Conservation (phyloP, 345 rosid species). For the Hevea brasiliensis region DNA sequence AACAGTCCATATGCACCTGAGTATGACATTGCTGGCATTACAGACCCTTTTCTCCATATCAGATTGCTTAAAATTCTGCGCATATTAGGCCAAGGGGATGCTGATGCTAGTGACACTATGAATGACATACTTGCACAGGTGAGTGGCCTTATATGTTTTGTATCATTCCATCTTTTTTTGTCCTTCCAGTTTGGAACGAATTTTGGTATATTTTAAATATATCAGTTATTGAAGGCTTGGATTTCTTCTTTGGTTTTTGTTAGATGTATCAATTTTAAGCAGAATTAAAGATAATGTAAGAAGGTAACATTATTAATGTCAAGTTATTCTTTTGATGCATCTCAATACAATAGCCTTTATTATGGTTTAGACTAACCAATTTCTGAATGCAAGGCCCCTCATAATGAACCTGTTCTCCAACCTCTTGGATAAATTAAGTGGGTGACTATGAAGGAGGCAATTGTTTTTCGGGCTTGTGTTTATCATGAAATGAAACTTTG, state of each 20-base stretch:
- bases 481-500: not conserved
- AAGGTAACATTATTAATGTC: not conserved
- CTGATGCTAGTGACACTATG: conserved; percentile 93
- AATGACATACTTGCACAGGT: conserved; percentile 99
- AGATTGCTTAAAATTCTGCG: conserved; percentile 88
- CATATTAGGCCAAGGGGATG: conserved; percentile 90
- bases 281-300: not conserved
- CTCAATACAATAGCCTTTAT: not conserved
- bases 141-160: conserved; percentile 27
- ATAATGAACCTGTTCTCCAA: not conserved
- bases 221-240: not conserved
- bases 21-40: conserved; percentile 95
- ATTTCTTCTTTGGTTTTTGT: not conserved
- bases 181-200: not conserved
- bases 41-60: conserved; percentile 98
- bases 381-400: not conserved
- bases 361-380: not conserved
- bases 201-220: not conserved
- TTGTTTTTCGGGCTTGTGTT: not conserved
- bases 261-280: not conserved
- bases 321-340: not conserved
- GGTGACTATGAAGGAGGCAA: not conserved
- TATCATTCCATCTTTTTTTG: conserved; percentile 5
- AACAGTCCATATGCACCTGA: conserved; percentile 98
- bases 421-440: not conserved